Conservation (phyloP, 2,329 filamentous ascomycete species). For the Aquanectria penicillioides region DNA sequence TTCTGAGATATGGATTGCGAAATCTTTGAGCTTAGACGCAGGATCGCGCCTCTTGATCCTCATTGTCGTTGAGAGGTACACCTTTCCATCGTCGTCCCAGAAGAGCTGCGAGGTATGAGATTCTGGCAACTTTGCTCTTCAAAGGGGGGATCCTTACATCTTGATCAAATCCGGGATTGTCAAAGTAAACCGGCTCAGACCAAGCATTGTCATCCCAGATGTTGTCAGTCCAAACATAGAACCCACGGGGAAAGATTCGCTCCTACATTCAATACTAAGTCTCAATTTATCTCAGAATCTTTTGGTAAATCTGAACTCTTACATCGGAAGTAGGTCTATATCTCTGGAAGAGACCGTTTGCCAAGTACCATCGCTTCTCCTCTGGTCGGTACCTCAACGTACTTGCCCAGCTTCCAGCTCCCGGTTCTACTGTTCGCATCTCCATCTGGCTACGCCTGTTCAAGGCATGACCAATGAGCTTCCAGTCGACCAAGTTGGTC, state of each 20-base stretch:
- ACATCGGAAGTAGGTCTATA: conserved; percentile 52
- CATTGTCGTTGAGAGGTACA: conserved; percentile 58
- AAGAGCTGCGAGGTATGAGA: conserved; percentile 45
- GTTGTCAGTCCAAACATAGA: conserved; percentile 62
- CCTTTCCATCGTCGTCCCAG: conserved; percentile 60
- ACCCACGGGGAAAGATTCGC: conserved; percentile 61
- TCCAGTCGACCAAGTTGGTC: conserved; percentile 62
- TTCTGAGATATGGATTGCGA: conserved; percentile 58
- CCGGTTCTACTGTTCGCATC: conserved; percentile 61
- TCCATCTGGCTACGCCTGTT: conserved; percentile 61
- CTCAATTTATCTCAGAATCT: no score
- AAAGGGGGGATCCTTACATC: conserved; percentile 40
- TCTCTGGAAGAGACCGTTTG: conserved; percentile 55
- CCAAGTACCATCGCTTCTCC: conserved; percentile 56
- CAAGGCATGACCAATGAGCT: conserved; percentile 62
- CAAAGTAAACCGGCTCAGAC: conserved; percentile 65
- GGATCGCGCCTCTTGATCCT: conserved; percentile 49
- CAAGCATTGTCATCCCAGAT: conserved; percentile 62
- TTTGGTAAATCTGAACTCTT: background rate
- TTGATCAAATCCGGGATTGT: conserved; percentile 64
- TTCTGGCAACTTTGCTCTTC: background rate
- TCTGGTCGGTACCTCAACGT: conserved; percentile 55
- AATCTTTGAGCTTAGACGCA: conserved; percentile 57
- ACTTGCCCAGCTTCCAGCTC: conserved; percentile 59
- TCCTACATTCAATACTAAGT: conserved; percentile 39